A percentile compares a stretch with the other conserved stretches of the same genome.
Conservation (phyloP, 2,329 filamentous ascomycete species). For the Fusarium sp. region DNA sequence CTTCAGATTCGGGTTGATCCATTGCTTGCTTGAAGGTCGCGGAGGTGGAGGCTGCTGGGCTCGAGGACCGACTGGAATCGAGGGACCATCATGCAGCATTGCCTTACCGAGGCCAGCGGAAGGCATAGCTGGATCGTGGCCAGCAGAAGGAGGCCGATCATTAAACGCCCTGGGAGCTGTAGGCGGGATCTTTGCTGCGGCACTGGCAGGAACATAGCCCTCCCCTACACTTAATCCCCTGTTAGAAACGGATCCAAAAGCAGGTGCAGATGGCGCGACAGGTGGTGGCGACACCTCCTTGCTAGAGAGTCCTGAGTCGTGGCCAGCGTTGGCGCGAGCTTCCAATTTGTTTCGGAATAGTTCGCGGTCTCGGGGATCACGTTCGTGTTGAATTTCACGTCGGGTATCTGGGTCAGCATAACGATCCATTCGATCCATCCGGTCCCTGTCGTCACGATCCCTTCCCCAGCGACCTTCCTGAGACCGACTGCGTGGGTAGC, state of each 20-base stretch:
- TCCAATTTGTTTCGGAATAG: slow-evolving; percentile 65
- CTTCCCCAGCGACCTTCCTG: slow-evolving; percentile 72
- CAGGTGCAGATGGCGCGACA: slow-evolving; percentile 68
- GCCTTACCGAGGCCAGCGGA: slow-evolving; percentile 60
- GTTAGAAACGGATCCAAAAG: slow-evolving; percentile 68
- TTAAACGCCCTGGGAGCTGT: slow-evolving; percentile 66
- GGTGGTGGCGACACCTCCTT: slow-evolving; percentile 70
- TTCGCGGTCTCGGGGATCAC: slow-evolving; percentile 62
- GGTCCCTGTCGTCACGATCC: slow-evolving; percentile 69
- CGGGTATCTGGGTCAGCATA: slow-evolving; percentile 57
- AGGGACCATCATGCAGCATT: slow-evolving; percentile 57
- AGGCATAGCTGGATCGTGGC: slow-evolving; percentile 53
- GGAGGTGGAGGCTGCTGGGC: slow-evolving; percentile 60
- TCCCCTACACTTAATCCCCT: slow-evolving; percentile 56
- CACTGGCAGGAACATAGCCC: slow-evolving; percentile 47
- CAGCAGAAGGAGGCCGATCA: slow-evolving; percentile 63
- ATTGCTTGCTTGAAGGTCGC: slow-evolving; percentile 70
- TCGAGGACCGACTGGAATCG: slow-evolving; percentile 67
- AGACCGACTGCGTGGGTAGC: slow-evolving; percentile 75
- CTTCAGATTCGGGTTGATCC: slow-evolving; percentile 68
- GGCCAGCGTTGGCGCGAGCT: slow-evolving; percentile 59
- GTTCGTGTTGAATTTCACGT: slow-evolving; percentile 62
- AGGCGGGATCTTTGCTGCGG: slow-evolving; percentile 64
- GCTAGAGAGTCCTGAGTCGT: slow-evolving; percentile 61
- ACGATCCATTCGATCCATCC: slow-evolving; percentile 58